phyloP scores from a whole-genome alignment of 2,329 filamentous ascomycete genomes.

The Aspergillus floridensis region DNA sequence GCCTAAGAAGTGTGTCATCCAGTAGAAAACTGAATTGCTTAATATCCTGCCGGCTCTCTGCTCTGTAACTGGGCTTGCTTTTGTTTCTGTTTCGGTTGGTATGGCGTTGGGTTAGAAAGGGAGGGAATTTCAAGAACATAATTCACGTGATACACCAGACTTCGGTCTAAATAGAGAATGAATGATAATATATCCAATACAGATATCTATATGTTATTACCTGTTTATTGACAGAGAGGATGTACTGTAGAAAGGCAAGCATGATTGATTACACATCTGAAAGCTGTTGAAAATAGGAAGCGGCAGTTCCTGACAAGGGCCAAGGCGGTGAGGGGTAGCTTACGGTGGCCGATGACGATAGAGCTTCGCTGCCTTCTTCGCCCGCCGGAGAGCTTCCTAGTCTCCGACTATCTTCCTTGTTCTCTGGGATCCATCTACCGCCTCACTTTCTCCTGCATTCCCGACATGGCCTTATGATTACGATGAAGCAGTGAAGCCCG shows the following conservation, averaged over 20 bases:
- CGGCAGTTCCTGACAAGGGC: neutral
- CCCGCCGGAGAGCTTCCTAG: constrained; percentile 5
- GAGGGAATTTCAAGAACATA: constrained; percentile 1
- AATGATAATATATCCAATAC: constrained; percentile 2
- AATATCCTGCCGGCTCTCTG: constrained; percentile 8
- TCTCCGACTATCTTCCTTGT: neutral
- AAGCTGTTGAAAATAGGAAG: neutral
- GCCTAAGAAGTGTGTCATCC: constrained; percentile 69
- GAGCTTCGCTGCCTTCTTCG: constrained; percentile 20
- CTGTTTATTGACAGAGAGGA: no score
- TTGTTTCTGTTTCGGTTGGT: constrained; percentile 12
- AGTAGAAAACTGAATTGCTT: constrained; percentile 43
- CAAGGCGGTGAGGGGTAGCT: constrained; percentile 7
- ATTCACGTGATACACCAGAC: neutral
- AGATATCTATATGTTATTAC: neutral
- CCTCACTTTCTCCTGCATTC: neutral
- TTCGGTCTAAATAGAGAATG: constrained; percentile 5
- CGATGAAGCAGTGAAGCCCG: neutral
- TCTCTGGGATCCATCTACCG: neutral
- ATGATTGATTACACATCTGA: no score
- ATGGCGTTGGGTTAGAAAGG: constrained; percentile 12
- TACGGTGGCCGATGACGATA: constrained; percentile 23
- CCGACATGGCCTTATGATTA: constrained; percentile 6
- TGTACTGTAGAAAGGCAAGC: no score
- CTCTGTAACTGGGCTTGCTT: constrained; percentile 9